These are phyloP conservation scores for Thielaviopsis punctulata DNA, from an alignment of 2,329 filamentous ascomycete species.

Conservation along the genomic window DNA sequence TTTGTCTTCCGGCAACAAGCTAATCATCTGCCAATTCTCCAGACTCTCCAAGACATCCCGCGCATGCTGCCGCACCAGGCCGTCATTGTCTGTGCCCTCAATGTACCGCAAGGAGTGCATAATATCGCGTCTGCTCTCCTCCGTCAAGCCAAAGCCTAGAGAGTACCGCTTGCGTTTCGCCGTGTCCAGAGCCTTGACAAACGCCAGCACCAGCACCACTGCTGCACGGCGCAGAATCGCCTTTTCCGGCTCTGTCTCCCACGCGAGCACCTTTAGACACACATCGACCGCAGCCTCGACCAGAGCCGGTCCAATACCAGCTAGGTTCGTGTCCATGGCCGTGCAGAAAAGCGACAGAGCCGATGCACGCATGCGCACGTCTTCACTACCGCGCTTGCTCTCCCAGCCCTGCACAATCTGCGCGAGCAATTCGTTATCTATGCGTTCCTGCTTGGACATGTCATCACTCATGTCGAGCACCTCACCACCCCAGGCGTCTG, in stretches of 20 bases:
- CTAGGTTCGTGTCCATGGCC: conserved; percentile 42
- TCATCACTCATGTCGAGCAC: conserved; percentile 32
- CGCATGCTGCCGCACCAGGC: conserved; percentile 49
- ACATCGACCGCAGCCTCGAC: conserved; percentile 44
- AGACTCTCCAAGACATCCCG: conserved; percentile 49
- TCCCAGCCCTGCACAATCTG: conserved; percentile 52
- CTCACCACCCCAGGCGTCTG: conserved; percentile 37
- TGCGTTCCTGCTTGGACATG: conserved; percentile 25
- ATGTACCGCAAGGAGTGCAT: conserved; percentile 44
- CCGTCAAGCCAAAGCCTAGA: conserved; percentile 36
- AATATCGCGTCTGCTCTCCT: conserved; percentile 43
- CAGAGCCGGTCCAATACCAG: conserved; percentile 34
- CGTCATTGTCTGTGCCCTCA: conserved; percentile 48
- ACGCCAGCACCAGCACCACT: conserved; percentile 42
- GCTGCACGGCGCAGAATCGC: conserved; percentile 51
- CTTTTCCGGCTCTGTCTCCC: conserved; percentile 42
- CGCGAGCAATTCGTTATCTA: conserved; percentile 32
- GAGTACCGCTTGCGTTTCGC: conserved; percentile 29
- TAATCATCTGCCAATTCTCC: conserved; percentile 41
- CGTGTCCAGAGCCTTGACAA: conserved; percentile 41
- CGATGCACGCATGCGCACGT: conserved; percentile 51
- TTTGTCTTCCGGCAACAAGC: conserved; percentile 24
- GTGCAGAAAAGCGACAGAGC: conserved; percentile 47
- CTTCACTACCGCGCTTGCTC: conserved; percentile 46
- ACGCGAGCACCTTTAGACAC: conserved; percentile 40